Percentiles rank a stretch among this genome's conserved stretches.
Conservation (phyloP, 768 basidiomycete genomes). For the Pleurotus pulmonarius region DNA sequence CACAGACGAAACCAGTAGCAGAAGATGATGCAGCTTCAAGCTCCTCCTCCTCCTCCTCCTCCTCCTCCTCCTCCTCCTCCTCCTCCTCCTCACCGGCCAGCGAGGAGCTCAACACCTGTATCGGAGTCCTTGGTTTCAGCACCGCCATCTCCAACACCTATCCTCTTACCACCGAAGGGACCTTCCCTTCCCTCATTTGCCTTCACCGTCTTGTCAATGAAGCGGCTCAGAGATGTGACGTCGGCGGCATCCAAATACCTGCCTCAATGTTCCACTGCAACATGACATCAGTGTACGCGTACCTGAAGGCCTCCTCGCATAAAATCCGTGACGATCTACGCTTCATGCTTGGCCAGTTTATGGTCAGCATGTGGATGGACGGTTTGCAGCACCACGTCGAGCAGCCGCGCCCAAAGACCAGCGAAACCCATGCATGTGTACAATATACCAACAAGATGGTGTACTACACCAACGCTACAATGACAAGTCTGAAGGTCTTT, state of each 20-base stretch:
- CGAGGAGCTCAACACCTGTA: not conserved
- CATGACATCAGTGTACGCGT: not conserved
- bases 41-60: not conserved
- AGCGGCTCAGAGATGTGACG: not conserved
- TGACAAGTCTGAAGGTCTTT: not conserved
- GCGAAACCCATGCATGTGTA: no score
- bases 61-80: not conserved
- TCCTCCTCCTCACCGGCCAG: not conserved
- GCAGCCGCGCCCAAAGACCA: not conserved
- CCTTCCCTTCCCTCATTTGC: not conserved
- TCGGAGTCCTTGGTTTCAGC: not conserved
- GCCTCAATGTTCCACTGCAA: not conserved
- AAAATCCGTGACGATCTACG: not conserved
- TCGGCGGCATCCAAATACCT: not conserved
- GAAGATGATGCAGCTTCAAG: no score
- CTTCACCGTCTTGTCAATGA: not conserved
- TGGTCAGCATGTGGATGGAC: not conserved
- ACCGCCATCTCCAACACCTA: not conserved
- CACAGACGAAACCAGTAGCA: no score
- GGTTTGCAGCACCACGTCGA: not conserved
- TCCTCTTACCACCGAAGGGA: not conserved
- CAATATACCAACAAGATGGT: not conserved
- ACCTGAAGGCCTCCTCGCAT: not conserved
- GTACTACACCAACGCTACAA: not conserved
- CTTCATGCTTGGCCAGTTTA: not conserved